Evolutionary conservation across 1,284 basidiomycete genomes (phyloP).

Genomic region (Salmacisia buchloeana): DNA sequence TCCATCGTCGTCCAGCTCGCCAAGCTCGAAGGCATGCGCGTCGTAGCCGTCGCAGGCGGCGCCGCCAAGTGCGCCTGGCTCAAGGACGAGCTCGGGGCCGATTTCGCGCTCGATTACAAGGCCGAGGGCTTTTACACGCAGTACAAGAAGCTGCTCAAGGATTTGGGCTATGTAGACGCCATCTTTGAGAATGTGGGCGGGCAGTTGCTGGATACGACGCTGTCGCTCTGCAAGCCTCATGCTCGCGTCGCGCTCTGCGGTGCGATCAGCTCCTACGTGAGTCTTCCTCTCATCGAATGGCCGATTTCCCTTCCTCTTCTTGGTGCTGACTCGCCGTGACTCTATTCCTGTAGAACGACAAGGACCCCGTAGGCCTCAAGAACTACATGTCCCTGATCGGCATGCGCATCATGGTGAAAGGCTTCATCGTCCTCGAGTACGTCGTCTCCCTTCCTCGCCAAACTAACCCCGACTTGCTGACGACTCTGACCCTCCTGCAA

Average conservation of each 20-base stretch:
- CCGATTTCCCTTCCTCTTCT: not conserved
- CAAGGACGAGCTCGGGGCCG: conserved; percentile 70
- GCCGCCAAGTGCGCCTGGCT: conserved; percentile 78
- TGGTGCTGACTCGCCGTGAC: not conserved
- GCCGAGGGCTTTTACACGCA: conserved; percentile 59
- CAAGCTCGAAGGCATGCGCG: conserved; percentile 51
- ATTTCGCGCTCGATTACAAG: conserved; percentile 83
- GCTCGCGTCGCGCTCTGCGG: conserved; percentile 72
- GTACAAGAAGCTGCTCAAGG: conserved; percentile 35
- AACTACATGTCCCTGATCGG: conserved; percentile 61
- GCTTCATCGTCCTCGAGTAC: conserved; percentile 57
- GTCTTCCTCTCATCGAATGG: not conserved
- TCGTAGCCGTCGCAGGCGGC: conserved; percentile 75
- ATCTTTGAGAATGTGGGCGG: conserved; percentile 84
- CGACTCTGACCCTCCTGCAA: not conserved
- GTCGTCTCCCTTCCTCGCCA: not conserved
- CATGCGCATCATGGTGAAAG: conserved; percentile 70
- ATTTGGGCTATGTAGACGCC: conserved; percentile 57
- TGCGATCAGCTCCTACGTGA: conserved; percentile 59
- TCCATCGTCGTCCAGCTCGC: conserved; percentile 63
- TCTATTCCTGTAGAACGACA: conserved; percentile 35
- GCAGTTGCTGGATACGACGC: conserved; percentile 58
- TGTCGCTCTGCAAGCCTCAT: conserved; percentile 64
- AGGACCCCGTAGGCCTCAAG: conserved; percentile 48
- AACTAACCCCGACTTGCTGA: not conserved